Evolutionary conservation across 352 stramenopile genomes (phyloP).

Genomic region (Phytophthora cactorum): DNA sequence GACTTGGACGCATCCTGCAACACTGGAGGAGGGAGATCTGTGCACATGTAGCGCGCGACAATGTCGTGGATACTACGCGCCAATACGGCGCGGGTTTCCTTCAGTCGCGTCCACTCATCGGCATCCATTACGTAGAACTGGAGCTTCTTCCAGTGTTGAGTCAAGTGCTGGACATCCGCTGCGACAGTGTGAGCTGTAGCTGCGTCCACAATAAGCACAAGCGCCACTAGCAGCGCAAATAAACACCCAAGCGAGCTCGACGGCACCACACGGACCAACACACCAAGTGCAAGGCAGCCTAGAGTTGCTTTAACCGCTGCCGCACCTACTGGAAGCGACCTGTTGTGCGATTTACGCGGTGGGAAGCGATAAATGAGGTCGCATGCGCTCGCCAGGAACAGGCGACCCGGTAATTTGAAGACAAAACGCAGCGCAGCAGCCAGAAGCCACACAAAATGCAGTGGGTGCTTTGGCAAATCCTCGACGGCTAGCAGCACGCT

Average conservation of each 20-base stretch:
- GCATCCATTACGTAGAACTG: constrained; percentile 82
- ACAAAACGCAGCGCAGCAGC: constrained; percentile 48
- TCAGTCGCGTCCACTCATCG: constrained; percentile 55
- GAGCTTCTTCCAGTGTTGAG: constrained; percentile 69
- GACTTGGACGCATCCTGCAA: constrained; percentile 63
- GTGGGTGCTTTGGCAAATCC: constrained; percentile 46
- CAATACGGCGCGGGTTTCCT: constrained; percentile 58
- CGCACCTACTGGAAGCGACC: constrained; percentile 28
- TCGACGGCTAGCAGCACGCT: constrained; percentile 45
- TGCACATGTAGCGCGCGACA: constrained; percentile 70
- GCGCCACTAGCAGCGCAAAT: constrained; percentile 23
- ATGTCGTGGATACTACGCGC: constrained; percentile 72
- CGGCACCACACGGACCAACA: constrained; percentile 43
- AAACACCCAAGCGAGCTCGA: constrained; percentile 44
- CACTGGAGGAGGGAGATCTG: constrained; percentile 66
- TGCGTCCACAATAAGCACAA: constrained; percentile 40
- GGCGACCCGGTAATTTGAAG: constrained; percentile 43
- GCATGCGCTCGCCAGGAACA: constrained; percentile 56
- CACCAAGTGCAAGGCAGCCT: constrained; percentile 42
- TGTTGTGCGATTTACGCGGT: constrained; percentile 36
- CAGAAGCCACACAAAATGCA: constrained; percentile 56
- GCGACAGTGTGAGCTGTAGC: constrained; percentile 44
- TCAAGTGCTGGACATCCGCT: constrained; percentile 49
- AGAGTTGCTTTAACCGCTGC: constrained; percentile 45
- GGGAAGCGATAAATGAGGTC: constrained; percentile 64